These are phyloP conservation scores for Endogone sp. DNA, from an alignment of 192 early-diverging fungal genomes.

Conservation along the genomic window DNA sequence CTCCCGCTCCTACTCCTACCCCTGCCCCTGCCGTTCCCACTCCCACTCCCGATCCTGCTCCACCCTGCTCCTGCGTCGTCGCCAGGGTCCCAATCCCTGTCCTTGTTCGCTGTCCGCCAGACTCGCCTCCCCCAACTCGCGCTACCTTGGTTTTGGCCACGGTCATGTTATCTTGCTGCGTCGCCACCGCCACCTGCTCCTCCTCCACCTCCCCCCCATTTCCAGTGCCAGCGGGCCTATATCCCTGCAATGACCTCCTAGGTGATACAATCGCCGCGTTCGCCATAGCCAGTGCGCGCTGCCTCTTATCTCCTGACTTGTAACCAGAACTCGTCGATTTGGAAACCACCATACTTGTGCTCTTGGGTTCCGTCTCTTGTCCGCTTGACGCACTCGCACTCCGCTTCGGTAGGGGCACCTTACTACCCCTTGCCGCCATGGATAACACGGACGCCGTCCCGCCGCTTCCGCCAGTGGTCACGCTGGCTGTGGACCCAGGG, in stretches of 20 bases:
- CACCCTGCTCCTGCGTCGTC: not conserved
- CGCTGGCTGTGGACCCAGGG: not conserved
- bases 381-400: too few relatives aligned
- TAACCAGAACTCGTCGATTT: not conserved
- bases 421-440: too few relatives aligned
- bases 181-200: not conserved
- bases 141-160: not conserved
- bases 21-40: too few relatives aligned
- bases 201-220: not conserved
- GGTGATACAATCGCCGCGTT: not conserved
- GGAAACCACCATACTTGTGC: not conserved
- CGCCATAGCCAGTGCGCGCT: not conserved
- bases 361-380: too few relatives aligned
- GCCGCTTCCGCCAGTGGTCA: too few relatives aligned
- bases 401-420: too few relatives aligned
- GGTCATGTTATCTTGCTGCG: not conserved
- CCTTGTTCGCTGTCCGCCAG: not conserved
- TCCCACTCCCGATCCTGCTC: not conserved
- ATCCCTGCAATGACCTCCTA: not conserved
- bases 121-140: not conserved
- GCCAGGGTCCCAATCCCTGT: not conserved
- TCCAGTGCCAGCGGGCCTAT: too few relatives aligned
- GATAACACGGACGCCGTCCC: too few relatives aligned
- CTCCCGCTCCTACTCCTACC: too few relatives aligned
- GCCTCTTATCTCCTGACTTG: not conserved